Conservation (phyloP, 441 rosid genomes). For the Croton setiger region DNA sequence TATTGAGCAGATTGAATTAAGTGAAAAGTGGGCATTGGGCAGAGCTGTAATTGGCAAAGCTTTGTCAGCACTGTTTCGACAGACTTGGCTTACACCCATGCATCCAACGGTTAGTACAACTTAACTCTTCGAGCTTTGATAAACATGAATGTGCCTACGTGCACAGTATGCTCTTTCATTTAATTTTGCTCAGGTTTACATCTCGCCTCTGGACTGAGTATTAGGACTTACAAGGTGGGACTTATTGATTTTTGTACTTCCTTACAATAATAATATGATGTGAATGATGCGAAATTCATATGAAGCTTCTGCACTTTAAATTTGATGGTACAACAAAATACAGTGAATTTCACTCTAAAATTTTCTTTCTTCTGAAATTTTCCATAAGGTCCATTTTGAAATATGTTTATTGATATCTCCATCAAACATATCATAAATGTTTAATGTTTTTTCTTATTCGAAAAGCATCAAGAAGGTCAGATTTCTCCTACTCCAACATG, state of each 20-base stretch:
- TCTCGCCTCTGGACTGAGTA: constrained; percentile 9
- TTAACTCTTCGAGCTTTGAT: neutral
- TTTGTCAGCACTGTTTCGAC: constrained; percentile 68
- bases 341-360: neutral
- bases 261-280: neutral
- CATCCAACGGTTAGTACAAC: constrained; percentile 39
- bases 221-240: neutral
- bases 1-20: constrained; percentile 40
- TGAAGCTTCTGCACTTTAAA: neutral
- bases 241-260: neutral
- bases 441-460: constrained; percentile 8
- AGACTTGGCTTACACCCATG: constrained; percentile 55
- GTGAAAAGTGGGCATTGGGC: constrained; percentile 50
- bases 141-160: neutral
- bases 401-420: neutral
- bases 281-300: neutral
- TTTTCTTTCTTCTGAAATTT: neutral
- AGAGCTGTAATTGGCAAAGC: constrained; percentile 58
- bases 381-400: neutral
- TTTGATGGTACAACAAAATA: too few relatives aligned
- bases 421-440: neutral
- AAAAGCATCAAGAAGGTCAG: constrained; percentile 40
- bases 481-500: constrained; percentile 49
- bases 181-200: constrained; percentile 4
- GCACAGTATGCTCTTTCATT: neutral